Conservation (phyloP, 345 rosid genomes). For the Hypericum androsaemum region DNA sequence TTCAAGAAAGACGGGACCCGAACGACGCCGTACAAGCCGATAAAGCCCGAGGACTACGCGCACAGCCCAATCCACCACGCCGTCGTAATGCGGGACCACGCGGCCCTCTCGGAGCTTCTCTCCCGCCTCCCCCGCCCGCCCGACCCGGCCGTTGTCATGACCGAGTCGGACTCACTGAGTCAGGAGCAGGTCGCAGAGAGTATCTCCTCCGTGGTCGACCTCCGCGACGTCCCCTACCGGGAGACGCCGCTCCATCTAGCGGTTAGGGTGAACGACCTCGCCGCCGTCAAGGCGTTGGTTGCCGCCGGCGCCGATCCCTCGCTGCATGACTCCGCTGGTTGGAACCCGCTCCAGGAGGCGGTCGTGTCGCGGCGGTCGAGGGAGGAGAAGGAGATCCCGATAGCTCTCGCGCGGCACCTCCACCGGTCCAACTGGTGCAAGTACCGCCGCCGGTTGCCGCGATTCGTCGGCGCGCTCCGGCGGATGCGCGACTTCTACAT, state of each 20-base stretch:
- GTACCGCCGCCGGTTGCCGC: constrained; percentile 86
- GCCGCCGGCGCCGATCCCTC: constrained; percentile 69
- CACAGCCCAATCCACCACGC: constrained; percentile 89
- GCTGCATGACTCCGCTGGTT: constrained; percentile 69
- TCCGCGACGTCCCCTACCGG: constrained; percentile 68
- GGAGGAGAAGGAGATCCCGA: constrained; percentile 46
- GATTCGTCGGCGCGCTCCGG: constrained; percentile 51
- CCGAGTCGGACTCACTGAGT: constrained; percentile 57
- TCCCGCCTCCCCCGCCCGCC: constrained; percentile 54
- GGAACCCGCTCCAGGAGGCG: constrained; percentile 83
- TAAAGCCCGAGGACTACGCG: constrained; percentile 57
- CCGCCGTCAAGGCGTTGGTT: constrained; percentile 40
- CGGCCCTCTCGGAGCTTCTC: constrained; percentile 51
- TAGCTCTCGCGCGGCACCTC: constrained; percentile 36
- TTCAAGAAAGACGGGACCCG: too few species aligned
- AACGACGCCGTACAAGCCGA: constrained; percentile 30
- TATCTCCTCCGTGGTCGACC: constrained; percentile 66
- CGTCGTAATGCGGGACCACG: constrained; percentile 61
- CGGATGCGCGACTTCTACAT: constrained; percentile 92
- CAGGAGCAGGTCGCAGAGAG: constrained; percentile 65
- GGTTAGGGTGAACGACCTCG: constrained; percentile 50
- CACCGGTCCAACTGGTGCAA: constrained; percentile 73
- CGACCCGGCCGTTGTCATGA: constrained; percentile 53
- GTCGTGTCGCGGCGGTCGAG: constrained; percentile 43
- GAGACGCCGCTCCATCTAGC: constrained; percentile 93